These are phyloP conservation scores for Gossypium turneri DNA, from an alignment of 345 rosid species.

Conservation along the genomic window DNA sequence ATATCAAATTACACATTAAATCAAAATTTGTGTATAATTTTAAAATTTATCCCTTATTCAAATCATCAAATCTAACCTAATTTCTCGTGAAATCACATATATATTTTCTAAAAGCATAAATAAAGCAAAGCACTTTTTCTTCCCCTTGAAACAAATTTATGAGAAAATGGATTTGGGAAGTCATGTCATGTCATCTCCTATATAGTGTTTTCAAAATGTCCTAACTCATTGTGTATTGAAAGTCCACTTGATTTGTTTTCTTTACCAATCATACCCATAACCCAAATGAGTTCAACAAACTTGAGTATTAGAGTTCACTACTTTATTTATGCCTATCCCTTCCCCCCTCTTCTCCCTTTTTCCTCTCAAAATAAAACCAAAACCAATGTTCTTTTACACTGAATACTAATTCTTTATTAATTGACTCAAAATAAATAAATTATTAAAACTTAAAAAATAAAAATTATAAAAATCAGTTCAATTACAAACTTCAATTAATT, in stretches of 20 bases:
- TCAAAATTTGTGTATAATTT: rapidly evolving
- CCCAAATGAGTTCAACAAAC: neutral
- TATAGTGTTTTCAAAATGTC: neutral
- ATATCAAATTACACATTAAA: no score
- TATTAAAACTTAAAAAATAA: no score
- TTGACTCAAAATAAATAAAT: no score
- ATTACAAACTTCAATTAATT: no score
- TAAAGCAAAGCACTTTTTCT: neutral
- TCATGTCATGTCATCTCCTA: neutral
- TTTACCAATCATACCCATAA: neutral
- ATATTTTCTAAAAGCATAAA: neutral
- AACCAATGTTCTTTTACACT: neutral
- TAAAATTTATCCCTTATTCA: no score
- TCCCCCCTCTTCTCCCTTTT: neutral
- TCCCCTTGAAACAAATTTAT: neutral
- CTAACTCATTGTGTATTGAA: neutral
- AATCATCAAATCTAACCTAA: no score
- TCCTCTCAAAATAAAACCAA: neutral
- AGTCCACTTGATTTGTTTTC: neutral
- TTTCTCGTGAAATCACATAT: no score
- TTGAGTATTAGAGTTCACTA: neutral
- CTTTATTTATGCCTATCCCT: neutral
- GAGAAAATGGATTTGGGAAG: neutral
- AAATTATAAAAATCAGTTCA: no score
- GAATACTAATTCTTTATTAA: no score